These are phyloP conservation scores for Acmispon strigosus DNA, from an alignment of 306 rosid genomes.

Conservation along the genomic window DNA sequence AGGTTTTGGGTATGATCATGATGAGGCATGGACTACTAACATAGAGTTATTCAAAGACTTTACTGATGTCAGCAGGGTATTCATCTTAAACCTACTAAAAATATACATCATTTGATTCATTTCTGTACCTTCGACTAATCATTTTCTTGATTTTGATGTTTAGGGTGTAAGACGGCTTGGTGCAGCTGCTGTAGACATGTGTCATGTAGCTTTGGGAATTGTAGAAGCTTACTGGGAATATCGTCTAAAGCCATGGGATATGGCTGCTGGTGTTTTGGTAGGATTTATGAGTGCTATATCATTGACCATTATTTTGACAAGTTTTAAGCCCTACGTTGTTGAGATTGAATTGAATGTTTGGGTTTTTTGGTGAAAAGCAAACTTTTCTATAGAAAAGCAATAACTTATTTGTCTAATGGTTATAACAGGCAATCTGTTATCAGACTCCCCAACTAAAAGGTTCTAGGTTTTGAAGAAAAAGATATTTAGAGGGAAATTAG, in stretches of 20 bases:
- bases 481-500: too few relatives aligned
- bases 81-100: neutral
- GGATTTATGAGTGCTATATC: constrained; percentile 9
- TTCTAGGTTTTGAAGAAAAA: too few relatives aligned
- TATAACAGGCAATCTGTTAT: too few relatives aligned
- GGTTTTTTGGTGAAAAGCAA: too few relatives aligned
- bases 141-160: constrained; percentile 15
- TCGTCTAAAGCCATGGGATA: constrained; percentile 98
- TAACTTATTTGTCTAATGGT: too few relatives aligned
- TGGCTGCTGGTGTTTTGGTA: constrained; percentile 99
- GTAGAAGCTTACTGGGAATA: constrained; percentile 99
- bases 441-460: too few relatives aligned
- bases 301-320: neutral
- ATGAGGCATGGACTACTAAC: constrained; percentile 89
- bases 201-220: constrained; percentile 93
- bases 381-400: too few relatives aligned
- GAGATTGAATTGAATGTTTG: too few relatives aligned
- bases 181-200: constrained; percentile 98
- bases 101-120: neutral
- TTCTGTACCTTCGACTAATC: neutral
- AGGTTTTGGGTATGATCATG: constrained; percentile 96
- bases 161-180: constrained; percentile 99
- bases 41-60: constrained; percentile 80
- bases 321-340: too few relatives aligned
- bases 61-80: constrained; percentile 95